phyloP scores from a whole-genome alignment of 2,329 filamentous ascomycete species.

The Myriosclerotinia curreyana region DNA sequence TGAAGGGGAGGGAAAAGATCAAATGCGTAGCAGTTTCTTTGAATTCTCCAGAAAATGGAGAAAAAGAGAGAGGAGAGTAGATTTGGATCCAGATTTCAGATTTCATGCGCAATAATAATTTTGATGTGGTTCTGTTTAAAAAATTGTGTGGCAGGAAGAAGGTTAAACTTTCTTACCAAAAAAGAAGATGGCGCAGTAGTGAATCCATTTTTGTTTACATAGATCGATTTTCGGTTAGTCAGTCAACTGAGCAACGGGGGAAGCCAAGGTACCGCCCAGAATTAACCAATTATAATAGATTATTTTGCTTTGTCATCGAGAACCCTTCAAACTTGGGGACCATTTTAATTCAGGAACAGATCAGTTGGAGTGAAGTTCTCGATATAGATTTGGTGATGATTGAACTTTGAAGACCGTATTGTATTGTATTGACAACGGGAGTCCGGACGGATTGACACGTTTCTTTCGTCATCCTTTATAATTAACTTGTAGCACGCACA shows the following conservation, averaged over 20 bases:
- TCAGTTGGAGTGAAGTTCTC: constrained; percentile 17
- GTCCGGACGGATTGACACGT: background rate
- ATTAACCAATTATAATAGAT: background rate
- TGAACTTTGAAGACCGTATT: too few species aligned
- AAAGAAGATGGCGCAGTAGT: constrained; percentile 22
- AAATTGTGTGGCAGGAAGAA: constrained; percentile 22
- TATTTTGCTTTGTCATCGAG: background rate
- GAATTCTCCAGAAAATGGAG: constrained; percentile 10
- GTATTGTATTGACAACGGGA: constrained; percentile 4
- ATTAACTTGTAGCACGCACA: too few species aligned
- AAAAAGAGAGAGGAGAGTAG: background rate
- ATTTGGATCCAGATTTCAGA: constrained; percentile 20
- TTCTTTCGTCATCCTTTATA: constrained; percentile 13
- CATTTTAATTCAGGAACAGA: constrained; percentile 16
- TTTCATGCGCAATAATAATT: constrained; percentile 11
- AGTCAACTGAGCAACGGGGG: constrained; percentile 9
- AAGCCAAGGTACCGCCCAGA: background rate
- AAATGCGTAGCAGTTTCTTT: constrained; percentile 15
- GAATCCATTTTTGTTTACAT: constrained; percentile 18
- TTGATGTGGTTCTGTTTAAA: background rate
- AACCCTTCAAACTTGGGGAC: background rate
- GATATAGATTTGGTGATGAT: too few species aligned
- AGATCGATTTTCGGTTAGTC: constrained; percentile 9
- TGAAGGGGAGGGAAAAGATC: constrained; percentile 8
- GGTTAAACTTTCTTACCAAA: constrained; percentile 17